Conservation (phyloP, 306 rosid species). For the Vigna angularis region DNA sequence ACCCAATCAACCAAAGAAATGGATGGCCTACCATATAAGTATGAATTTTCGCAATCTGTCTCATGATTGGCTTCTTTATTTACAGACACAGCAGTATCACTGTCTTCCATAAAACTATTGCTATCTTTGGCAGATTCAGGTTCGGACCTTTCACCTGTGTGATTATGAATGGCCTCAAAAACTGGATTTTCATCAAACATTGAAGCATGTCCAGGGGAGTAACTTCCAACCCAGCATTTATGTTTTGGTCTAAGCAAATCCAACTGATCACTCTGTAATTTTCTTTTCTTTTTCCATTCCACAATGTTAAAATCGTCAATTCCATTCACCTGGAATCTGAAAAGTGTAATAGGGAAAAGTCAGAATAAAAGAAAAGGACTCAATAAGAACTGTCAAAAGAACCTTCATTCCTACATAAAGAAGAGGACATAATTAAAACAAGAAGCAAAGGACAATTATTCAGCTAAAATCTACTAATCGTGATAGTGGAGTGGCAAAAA, state of each 20-base stretch:
- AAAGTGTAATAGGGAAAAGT: conserved; percentile 2
- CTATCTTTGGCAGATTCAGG: conserved; percentile 64
- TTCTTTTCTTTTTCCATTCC: conserved; percentile 72
- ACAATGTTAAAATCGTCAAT: conserved; percentile 28
- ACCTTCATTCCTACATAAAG: not conserved
- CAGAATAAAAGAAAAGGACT: not conserved
- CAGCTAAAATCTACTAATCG: not conserved
- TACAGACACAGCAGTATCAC: conserved; percentile 58
- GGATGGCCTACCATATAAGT: conserved; percentile 44
- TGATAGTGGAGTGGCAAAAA: not conserved
- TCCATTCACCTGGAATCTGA: conserved; percentile 52
- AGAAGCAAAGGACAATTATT: not conserved
- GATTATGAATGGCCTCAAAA: conserved; percentile 40
- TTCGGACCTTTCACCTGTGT: conserved; percentile 36
- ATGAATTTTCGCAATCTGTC: conserved; percentile 43
- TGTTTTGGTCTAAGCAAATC: conserved; percentile 69
- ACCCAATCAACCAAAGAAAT: conserved; percentile 41
- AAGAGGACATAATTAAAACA: not conserved
- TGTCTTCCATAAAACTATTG: conserved; percentile 58
- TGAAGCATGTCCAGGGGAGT: conserved; percentile 44
- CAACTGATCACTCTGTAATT: conserved; percentile 60
- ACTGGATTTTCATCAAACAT: conserved; percentile 43
- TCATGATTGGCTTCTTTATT: conserved; percentile 54
- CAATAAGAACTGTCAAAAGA: not conserved
- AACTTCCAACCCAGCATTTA: conserved; percentile 54